Percentiles rank a stretch among this genome's conserved stretches.
Conservation (phyloP, 148 eudicot genomes). For the Mesembryanthemum crystallinum region DNA sequence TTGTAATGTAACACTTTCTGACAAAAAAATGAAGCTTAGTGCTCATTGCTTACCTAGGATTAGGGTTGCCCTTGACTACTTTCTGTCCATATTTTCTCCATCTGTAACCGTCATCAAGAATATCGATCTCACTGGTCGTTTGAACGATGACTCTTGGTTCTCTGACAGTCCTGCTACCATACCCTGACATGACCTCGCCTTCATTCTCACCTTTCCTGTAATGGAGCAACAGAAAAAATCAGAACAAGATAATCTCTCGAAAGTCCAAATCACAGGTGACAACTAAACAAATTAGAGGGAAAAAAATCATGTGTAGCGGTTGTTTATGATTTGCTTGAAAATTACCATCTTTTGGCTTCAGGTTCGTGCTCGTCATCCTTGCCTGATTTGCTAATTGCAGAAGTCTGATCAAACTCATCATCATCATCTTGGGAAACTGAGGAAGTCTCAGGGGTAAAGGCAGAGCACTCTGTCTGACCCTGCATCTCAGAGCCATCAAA, state of each 20-base stretch:
- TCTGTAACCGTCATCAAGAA: slow-evolving; percentile 71
- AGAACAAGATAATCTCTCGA: slow-evolving; percentile 1
- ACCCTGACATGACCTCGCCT: slow-evolving; percentile 59
- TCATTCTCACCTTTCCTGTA: slow-evolving; percentile 73
- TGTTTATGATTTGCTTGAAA: too few relatives aligned
- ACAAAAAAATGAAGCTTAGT: not conserved
- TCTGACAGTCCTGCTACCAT: slow-evolving; percentile 60
- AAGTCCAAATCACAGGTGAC: too few relatives aligned
- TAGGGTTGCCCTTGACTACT: slow-evolving; percentile 87
- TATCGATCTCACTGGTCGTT: slow-evolving; percentile 81
- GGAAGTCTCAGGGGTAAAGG: slow-evolving; percentile 59
- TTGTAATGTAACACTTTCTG: not conserved
- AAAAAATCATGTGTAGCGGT: too few relatives aligned
- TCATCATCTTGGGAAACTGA: slow-evolving; percentile 66
- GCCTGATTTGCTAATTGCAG: slow-evolving; percentile 49
- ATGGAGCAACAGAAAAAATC: slow-evolving; percentile 6
- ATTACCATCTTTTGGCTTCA: slow-evolving; percentile 73
- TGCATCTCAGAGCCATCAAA: slow-evolving; percentile 25
- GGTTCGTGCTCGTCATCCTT: slow-evolving; percentile 59
- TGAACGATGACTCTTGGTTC: slow-evolving; percentile 83
- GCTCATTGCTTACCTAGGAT: slow-evolving; percentile 51
- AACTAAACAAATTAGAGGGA: not conserved
- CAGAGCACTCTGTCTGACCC: slow-evolving; percentile 31
- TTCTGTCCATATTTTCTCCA: slow-evolving; percentile 92
- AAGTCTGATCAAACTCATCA: slow-evolving; percentile 60